phyloP scores from a whole-genome alignment of 2,329 filamentous ascomycete species.

The Sarocladium oryzae region DNA sequence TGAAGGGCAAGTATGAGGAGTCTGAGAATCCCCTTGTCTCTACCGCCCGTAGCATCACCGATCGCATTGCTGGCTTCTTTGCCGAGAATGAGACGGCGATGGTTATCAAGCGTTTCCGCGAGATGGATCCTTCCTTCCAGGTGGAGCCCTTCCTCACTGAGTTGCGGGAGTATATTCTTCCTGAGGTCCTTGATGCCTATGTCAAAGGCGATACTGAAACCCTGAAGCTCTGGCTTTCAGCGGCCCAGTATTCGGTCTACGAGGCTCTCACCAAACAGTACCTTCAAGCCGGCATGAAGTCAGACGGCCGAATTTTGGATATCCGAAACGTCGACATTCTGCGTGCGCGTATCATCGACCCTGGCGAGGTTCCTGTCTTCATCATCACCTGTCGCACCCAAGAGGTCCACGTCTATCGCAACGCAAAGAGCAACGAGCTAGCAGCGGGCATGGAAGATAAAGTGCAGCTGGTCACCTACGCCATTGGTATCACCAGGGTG shows the following conservation, averaged over 20 bases:
- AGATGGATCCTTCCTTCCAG: slow-evolving; percentile 93
- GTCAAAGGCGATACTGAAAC: slow-evolving; percentile 92
- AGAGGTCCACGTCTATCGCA: slow-evolving; percentile 94
- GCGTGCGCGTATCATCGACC: slow-evolving; percentile 72
- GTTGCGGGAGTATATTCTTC: slow-evolving; percentile 94
- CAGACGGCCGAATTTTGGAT: slow-evolving; percentile 89
- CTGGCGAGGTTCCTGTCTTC: slow-evolving; percentile 87
- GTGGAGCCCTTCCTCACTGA: slow-evolving; percentile 92
- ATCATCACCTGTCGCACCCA: slow-evolving; percentile 95
- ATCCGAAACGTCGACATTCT: slow-evolving; percentile 90
- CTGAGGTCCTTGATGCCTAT: slow-evolving; percentile 94
- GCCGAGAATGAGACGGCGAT: slow-evolving; percentile 96
- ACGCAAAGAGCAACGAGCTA: slow-evolving; percentile 81
- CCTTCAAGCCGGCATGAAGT: slow-evolving; percentile 85
- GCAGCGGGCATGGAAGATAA: slow-evolving; percentile 98
- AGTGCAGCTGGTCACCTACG: slow-evolving; percentile 96
- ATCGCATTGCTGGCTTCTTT: slow-evolving; percentile 90
- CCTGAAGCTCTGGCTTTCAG: slow-evolving; percentile 90
- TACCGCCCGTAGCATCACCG: slow-evolving; percentile 88
- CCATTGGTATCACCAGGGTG: slow-evolving; percentile 89
- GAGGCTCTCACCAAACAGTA: slow-evolving; percentile 96
- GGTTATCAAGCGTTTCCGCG: slow-evolving; percentile 96
- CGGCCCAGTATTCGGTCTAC: slow-evolving; percentile 94
- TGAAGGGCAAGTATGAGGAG: slow-evolving; percentile 86
- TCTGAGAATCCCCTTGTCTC: slow-evolving; percentile 94